These are phyloP conservation scores for Cubamyces lactineus DNA, from an alignment of 768 basidiomycete species.

Conservation along the genomic window DNA sequence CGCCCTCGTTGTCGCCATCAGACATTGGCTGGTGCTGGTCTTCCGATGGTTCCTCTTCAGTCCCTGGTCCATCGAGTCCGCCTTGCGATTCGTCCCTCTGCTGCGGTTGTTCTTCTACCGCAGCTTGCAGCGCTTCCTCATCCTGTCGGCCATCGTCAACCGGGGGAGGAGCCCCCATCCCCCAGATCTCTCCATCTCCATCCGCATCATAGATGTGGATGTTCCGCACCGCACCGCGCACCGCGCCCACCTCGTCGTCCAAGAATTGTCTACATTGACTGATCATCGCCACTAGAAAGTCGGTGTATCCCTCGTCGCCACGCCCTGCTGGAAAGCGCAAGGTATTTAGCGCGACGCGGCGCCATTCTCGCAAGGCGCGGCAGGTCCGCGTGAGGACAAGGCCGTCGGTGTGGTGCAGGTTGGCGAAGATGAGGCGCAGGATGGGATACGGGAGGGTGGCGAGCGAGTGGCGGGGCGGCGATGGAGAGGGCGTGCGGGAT, in stretches of 20 bases:
- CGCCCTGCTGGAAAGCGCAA: not conserved
- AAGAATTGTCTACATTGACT: not conserved
- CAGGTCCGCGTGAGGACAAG: slow-evolving; percentile 5
- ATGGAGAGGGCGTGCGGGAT: not conserved
- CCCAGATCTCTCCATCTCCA: not conserved
- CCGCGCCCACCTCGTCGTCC: not conserved
- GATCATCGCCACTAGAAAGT: not conserved
- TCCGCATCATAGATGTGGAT: not conserved
- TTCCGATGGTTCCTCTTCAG: not conserved
- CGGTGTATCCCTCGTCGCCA: not conserved
- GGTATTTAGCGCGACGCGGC: not conserved
- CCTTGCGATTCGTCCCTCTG: not conserved
- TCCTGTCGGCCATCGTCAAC: too few species aligned
- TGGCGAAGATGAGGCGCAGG: not conserved
- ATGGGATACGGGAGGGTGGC: not conserved
- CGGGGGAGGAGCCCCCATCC: not conserved
- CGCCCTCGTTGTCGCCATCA: not conserved
- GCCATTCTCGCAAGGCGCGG: not conserved
- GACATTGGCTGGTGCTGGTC: too few species aligned
- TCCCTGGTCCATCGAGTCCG: not conserved
- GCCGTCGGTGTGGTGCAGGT: slow-evolving; percentile 5
- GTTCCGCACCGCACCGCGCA: not conserved
- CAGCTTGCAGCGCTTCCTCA: too few species aligned
- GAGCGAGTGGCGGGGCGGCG: not conserved
- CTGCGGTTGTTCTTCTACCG: too few species aligned